Conservation (phyloP, 2,329 filamentous ascomycete species). For the Talaromyces pinophilus region DNA sequence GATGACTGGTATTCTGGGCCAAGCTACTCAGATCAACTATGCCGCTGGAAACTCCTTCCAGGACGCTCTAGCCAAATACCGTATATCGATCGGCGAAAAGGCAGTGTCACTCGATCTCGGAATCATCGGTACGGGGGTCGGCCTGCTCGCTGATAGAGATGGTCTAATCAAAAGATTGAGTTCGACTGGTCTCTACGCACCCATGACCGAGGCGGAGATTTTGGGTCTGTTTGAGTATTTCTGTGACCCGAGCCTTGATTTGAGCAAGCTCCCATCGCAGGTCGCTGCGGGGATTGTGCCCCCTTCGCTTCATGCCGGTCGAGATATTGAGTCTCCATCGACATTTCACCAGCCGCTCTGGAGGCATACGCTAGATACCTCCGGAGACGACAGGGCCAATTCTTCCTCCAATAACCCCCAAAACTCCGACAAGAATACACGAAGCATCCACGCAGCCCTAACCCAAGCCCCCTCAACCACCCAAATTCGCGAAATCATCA, state of each 20-base stretch:
- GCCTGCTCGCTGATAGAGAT: neutral
- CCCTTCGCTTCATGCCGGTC: neutral
- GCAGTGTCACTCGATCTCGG: conserved; percentile 5
- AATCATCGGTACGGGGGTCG: neutral
- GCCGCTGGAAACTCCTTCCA: conserved; percentile 36
- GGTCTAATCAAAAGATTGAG: neutral
- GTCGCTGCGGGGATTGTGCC: neutral
- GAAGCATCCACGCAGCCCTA: neutral
- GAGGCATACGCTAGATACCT: neutral
- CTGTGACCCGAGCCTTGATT: neutral
- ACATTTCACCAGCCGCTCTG: neutral
- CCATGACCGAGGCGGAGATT: neutral
- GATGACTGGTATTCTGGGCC: conserved; percentile 28
- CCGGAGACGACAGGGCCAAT: neutral
- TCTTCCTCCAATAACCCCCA: neutral
- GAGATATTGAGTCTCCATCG: neutral
- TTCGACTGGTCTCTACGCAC: neutral
- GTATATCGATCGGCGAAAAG: conserved; percentile 25
- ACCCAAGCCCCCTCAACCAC: neutral
- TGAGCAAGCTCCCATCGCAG: neutral
- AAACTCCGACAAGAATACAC: neutral
- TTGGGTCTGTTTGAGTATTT: neutral
- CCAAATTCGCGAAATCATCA: neutral
- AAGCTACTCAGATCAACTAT: conserved; percentile 44
- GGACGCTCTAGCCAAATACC: conserved; percentile 33